Conservation (phyloP, 2,329 filamentous ascomycete species). For the Chaetomium olivaceum region DNA sequence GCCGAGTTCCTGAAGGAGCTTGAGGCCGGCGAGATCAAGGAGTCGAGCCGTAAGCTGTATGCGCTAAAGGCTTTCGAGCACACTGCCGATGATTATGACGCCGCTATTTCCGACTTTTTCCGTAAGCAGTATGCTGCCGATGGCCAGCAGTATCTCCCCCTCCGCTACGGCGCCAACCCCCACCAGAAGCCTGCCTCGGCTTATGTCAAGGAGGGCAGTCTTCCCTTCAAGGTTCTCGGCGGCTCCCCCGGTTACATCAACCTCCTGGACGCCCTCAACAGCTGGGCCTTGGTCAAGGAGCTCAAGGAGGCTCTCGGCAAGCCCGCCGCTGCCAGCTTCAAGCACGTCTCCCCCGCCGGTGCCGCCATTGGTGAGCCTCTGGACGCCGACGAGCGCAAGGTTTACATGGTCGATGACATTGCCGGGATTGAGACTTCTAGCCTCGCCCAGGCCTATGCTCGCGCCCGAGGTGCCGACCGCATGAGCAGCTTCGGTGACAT, state of each 20-base stretch:
- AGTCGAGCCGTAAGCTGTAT: slow-evolving; percentile 81
- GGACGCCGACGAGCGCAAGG: slow-evolving; percentile 84
- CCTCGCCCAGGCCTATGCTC: slow-evolving; percentile 92
- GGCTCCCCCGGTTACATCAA: slow-evolving; percentile 97
- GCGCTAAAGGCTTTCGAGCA: slow-evolving; percentile 98
- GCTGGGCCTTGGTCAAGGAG: slow-evolving; percentile 96
- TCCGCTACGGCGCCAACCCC: slow-evolving; percentile 95
- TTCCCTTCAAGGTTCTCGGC: slow-evolving; percentile 93
- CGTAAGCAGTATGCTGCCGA: slow-evolving; percentile 91
- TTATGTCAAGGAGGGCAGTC: slow-evolving; percentile 67
- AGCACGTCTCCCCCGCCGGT: slow-evolving; percentile 96
- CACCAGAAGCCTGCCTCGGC: slow-evolving; percentile 97
- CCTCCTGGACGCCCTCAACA: slow-evolving; percentile 91
- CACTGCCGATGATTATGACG: slow-evolving; percentile 95
- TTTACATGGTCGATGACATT: slow-evolving; percentile 98
- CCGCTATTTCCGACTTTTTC: slow-evolving; percentile 95
- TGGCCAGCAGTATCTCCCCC: slow-evolving; percentile 76
- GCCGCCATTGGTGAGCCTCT: slow-evolving; percentile 91
- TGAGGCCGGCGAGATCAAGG: slow-evolving; percentile 80
- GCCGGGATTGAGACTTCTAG: slow-evolving; percentile 80
- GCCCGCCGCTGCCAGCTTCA: slow-evolving; percentile 95
- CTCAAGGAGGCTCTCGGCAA: slow-evolving; percentile 83
- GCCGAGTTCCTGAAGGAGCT: slow-evolving; percentile 91
- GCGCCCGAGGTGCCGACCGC: slow-evolving; percentile 91
- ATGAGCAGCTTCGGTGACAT: slow-evolving; percentile 99